phyloP scores from a whole-genome alignment of 108 stramenopile species.

The Aureococcus anophagefferens region DNA sequence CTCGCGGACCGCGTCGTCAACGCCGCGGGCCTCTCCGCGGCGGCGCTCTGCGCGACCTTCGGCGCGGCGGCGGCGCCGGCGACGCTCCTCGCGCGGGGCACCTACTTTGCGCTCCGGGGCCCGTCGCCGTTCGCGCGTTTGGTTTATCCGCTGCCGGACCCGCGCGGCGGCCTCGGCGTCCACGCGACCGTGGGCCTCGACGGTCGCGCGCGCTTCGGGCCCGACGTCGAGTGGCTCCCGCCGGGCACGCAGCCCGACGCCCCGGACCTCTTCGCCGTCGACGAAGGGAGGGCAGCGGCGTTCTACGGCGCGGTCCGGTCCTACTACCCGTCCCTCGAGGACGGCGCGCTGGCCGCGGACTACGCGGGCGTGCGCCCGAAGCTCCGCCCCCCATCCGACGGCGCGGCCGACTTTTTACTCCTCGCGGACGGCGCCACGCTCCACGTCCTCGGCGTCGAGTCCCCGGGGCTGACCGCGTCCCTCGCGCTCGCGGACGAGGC shows the following conservation, averaged over 20 bases:
- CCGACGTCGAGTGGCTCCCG: conserved; percentile 11
- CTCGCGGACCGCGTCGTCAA: neutral
- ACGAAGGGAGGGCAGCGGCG: neutral
- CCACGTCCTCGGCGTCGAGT: conserved; percentile 11
- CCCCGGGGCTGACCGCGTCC: conserved; percentile 4
- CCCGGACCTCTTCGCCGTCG: neutral
- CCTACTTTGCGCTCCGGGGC: neutral
- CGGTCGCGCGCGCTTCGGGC: conserved; percentile 3
- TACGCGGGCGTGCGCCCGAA: conserved; percentile 12
- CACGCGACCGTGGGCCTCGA: conserved; percentile 2
- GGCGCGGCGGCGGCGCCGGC: neutral
- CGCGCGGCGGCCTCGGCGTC: conserved; percentile 7
- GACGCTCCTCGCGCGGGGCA: conserved; percentile 1
- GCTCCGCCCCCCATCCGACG: neutral
- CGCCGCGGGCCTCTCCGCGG: neutral
- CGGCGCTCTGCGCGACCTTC: neutral
- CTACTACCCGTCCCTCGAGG: neutral
- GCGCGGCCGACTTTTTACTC: conserved; percentile 2
- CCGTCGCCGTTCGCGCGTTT: neutral
- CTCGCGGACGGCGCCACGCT: neutral
- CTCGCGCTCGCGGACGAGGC: conserved; percentile 6
- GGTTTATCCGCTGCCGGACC: conserved; percentile 9
- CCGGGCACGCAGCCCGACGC: neutral
- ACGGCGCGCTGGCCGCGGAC: neutral
- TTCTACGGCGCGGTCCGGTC: neutral